These are phyloP conservation scores for Mariannaea sp. DNA, from an alignment of 2,329 filamentous ascomycete species.

Conservation along the genomic window DNA sequence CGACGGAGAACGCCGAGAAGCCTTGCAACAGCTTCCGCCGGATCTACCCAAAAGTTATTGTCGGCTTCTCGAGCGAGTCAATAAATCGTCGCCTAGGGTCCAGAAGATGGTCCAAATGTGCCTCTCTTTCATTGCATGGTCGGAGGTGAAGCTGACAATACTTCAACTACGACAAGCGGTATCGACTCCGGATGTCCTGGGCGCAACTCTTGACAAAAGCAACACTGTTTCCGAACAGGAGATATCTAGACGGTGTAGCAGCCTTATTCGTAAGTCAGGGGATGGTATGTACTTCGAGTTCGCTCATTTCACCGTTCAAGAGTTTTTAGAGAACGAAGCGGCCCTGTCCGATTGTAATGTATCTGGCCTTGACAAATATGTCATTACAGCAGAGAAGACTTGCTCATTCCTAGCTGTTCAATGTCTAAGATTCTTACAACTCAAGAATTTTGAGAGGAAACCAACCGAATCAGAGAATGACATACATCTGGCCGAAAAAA, in stretches of 20 bases:
- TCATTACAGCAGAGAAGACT: neutral
- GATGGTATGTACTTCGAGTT: neutral
- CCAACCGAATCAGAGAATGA: too few species aligned
- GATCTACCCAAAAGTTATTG: constrained; percentile 11
- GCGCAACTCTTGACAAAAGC: neutral
- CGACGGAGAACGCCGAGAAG: neutral
- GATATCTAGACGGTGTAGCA: constrained; percentile 7
- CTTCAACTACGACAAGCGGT: constrained; percentile 10
- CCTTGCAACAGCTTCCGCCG: constrained; percentile 7
- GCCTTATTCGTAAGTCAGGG: constrained; percentile 4
- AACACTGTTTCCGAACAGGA: constrained; percentile 1
- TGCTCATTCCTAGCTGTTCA: too few species aligned
- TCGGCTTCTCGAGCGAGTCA: neutral
- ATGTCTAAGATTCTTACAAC: too few species aligned
- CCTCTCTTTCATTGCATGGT: neutral
- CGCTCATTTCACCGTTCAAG: constrained; percentile 1
- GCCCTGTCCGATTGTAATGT: neutral
- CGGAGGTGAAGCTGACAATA: neutral
- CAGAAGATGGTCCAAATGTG: neutral
- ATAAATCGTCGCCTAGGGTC: neutral
- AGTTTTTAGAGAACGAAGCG: constrained; percentile 1
- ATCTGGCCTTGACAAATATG: neutral
- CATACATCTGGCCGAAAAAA: too few species aligned
- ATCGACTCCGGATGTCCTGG: neutral
- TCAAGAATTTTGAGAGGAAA: too few species aligned